Base-by-base conservation (phyloP, 1,284 basidiomycete genomes). In the Microbotryomycetes sp. region DNA sequence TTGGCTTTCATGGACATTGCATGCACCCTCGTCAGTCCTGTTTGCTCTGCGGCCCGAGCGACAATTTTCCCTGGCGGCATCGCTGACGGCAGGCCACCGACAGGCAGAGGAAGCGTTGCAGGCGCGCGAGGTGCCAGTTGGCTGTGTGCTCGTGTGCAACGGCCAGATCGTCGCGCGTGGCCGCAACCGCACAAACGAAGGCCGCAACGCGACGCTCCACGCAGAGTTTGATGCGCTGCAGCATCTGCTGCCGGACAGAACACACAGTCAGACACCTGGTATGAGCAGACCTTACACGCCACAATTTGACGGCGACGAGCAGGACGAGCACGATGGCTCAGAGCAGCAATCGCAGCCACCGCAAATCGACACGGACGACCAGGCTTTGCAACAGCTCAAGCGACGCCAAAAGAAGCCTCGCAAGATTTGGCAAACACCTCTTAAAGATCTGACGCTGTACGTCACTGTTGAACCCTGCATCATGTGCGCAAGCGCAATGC, bases 381-480 rank as follows among this genome's bases (percentile, higher is more conserved):
- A 51, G 73, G 54, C 76, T 86, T 60, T 86, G 85, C 35, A 41
- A 9, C 9, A 41, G 11, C 9, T 11, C 18, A 41, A 52, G 18
- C 9, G 18, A 41, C 9, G 35, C 68, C 71, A 2, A 70, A 71
- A 26, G 73, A 74, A 45, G 55, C 18, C 46, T 41, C 56, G 66
- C 29, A 67, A 60, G 28, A 50, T 61, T 15, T 67, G 66, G 5
- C 73, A 75, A 49, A 83, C 86, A 68, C 87, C 90, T 3, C 82
- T 97, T 47, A 81, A 81, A 1, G 79, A 83, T 15, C 93, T 91
- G 24, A 90, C 85, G 2, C 83, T 98, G 21, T 99, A 98, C 75
- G 96, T 98, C 57, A 98, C 96, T 0, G 93, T 99, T 56, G 96
- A 99, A 77, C 96, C 96, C 0, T 99, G 96, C 76, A 91, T 98